phyloP scores from a whole-genome alignment of 208 protist species.

The Leishmania turanica region DNA sequence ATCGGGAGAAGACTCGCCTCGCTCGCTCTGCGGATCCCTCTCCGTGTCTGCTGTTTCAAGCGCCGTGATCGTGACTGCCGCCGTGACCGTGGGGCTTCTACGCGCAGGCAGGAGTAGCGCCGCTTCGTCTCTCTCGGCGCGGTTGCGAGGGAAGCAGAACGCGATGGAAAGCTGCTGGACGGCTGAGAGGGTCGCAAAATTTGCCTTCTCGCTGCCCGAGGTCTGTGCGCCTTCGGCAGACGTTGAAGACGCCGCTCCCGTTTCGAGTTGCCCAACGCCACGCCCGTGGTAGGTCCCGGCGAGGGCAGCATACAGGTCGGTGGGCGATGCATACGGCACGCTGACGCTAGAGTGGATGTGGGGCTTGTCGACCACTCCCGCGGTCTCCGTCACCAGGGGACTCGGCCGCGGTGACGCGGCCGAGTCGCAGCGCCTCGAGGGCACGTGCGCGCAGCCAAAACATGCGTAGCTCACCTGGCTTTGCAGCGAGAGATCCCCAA shows the following conservation, averaged over 20 bases:
- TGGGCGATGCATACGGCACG: not conserved
- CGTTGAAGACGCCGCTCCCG: not conserved
- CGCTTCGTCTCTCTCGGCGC: not conserved
- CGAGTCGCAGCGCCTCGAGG: not conserved
- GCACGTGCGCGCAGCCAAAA: slow-evolving; percentile 46
- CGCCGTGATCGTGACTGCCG: too few species aligned
- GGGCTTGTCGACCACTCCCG: not conserved
- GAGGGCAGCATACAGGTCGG: slow-evolving; percentile 14
- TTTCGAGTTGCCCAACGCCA: not conserved
- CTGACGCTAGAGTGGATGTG: not conserved
- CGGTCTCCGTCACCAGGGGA: not conserved
- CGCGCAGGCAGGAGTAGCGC: not conserved
- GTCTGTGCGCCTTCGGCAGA: not conserved
- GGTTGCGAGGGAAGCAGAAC: slow-evolving; percentile 25
- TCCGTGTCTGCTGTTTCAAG: not conserved
- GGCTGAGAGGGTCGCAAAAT: slow-evolving; percentile 4
- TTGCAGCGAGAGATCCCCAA: slow-evolving; percentile 22
- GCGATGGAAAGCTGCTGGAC: slow-evolving; percentile 26
- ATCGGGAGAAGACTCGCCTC: too few species aligned
- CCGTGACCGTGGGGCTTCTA: not conserved
- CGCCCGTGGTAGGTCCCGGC: not conserved
- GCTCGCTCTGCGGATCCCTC: not conserved
- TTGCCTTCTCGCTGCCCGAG: not conserved
- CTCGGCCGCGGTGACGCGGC: not conserved
- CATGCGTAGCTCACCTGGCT: slow-evolving; percentile 48